phyloP scores from a whole-genome alignment of 108 stramenopile species.

The Seminavis robusta region DNA sequence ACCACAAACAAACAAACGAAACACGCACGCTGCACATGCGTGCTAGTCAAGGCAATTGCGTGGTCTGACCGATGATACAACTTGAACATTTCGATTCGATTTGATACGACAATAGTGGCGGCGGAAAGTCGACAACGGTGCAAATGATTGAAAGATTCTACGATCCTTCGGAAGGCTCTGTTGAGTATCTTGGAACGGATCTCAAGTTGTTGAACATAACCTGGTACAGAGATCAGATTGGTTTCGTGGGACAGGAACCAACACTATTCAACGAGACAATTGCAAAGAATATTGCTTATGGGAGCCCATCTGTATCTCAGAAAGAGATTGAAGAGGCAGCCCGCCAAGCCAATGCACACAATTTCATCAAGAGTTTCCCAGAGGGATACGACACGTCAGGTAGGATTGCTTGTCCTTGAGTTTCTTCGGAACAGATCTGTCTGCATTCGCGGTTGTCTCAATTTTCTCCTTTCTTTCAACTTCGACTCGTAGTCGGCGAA shows the following conservation, averaged over 20 bases:
- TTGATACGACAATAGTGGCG: no score
- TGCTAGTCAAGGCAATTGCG: no score
- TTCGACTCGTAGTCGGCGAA: no score
- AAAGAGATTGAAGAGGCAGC: slow-evolving; percentile 81
- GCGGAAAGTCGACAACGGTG: slow-evolving; percentile 86
- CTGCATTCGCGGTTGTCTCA: no score
- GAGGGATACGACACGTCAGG: slow-evolving; percentile 50
- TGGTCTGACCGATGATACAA: no score
- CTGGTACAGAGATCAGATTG: slow-evolving; percentile 84
- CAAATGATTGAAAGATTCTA: slow-evolving; percentile 92
- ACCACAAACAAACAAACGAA: no score
- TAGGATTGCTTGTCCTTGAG: no score
- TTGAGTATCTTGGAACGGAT: slow-evolving; percentile 81
- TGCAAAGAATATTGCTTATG: slow-evolving; percentile 88
- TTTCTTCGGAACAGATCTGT: no score
- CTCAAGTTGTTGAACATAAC: slow-evolving; percentile 64
- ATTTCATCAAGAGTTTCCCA: slow-evolving; percentile 74
- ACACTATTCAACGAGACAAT: slow-evolving; percentile 86
- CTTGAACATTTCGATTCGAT: no score
- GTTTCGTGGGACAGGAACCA: slow-evolving; percentile 93
- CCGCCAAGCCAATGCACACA: slow-evolving; percentile 82
- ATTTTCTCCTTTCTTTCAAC: no score
- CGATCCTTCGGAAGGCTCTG: slow-evolving; percentile 75
- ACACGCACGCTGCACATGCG: no score
- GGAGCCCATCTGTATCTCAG: slow-evolving; percentile 38